Evolutionary conservation across 345 rosid species (phyloP), one percentile per base, ranked within the genome.

Genomic region (Luvunga scandens): DNA sequence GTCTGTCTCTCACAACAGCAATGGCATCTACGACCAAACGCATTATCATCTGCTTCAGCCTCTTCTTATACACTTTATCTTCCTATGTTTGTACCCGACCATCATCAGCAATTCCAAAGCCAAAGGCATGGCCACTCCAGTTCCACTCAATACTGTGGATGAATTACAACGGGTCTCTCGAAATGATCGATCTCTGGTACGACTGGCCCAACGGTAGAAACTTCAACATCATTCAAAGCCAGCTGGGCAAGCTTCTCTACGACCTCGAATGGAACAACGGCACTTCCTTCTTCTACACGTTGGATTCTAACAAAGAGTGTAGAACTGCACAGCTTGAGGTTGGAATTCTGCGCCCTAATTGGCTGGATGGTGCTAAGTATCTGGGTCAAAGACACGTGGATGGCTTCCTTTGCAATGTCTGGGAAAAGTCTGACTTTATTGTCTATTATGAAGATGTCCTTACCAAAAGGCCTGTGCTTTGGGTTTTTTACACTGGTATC

Each of bases 181-280:
- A 88, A 48, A 73, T 83, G 75, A 81, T 84, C 42, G 87, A 91
- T 72, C 91, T 89, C 28, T 91, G 94, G 91, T 91, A 89, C 83
- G 92, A 91, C 72, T 89, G 89, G 91, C 69, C 86, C 64, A 84
- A 88, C 45, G 89, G 92, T 7, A 78, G 92, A 28, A 91, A 89
- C 84, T 88, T 88, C 84, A 87, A 89, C 89, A 86, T 89, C 76
- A 71, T 85, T 34, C 90, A 85, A 30, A 79, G 83, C 77, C 92
- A 88, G 82, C 89, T 89, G 8, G 90, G 88, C 0, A 21, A 84
- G 48, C 77, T 86, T 60, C 33, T 75, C 71, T 84, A 91, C 78
- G 91, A 91, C 76, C 89, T 87, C 5, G 91, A 89, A 69, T 91
- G 91, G 91, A 82, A 91, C 81, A 91, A 88, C 33, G 89, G 90